Base-by-base conservation (phyloP, 306 rosid genomes). In the Mimosa bimucronata region DNA sequence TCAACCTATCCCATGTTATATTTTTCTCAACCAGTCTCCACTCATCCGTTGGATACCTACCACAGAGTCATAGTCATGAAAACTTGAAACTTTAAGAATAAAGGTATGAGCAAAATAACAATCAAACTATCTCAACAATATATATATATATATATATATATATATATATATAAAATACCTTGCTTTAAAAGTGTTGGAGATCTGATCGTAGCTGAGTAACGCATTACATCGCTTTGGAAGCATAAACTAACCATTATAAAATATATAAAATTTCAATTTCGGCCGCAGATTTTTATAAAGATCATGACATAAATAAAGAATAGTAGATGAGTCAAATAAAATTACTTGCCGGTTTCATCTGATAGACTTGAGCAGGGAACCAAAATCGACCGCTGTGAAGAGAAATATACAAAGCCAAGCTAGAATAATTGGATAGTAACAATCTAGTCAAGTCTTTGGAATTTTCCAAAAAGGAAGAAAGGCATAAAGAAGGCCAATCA, bases 351-450 rank as follows among this genome's bases (percentile, higher is more conserved):
- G 55, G 53, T 3, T 29, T 45, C 74, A 77, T 87, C 94, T 86
- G 83, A 74, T 73, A 88, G 58, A 90, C 92, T 84, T 90, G 94
- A 66, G 88, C 92, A 18, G 91, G 92, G 55, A 90, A 88, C 91
- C 90, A 90, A 55, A 88, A 74, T 79, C 71, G 66, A 60, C 94
- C 91, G 50, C 45, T 78, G 48, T 90, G 87, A 69, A 90, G 91
- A 50, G 88, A 88, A 26, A 87, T 81, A 80, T 88, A 88, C 85
- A 75, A 73, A 52, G 90, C 88, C 88, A 87, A 84, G 71, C 82
- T 42, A 3, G 89, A 78, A 76, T 76, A 82, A 37, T 66, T 66
- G 0, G 86, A 77, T 21, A 80, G 76, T 82, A 44, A 52, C 40
- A 65, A 65, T 62, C 46, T 57, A 25, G 26, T 65, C 60, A 79